These are phyloP conservation scores for Calonectria honghensis DNA, from an alignment of 2,329 filamentous ascomycete genomes.

Conservation along the genomic window DNA sequence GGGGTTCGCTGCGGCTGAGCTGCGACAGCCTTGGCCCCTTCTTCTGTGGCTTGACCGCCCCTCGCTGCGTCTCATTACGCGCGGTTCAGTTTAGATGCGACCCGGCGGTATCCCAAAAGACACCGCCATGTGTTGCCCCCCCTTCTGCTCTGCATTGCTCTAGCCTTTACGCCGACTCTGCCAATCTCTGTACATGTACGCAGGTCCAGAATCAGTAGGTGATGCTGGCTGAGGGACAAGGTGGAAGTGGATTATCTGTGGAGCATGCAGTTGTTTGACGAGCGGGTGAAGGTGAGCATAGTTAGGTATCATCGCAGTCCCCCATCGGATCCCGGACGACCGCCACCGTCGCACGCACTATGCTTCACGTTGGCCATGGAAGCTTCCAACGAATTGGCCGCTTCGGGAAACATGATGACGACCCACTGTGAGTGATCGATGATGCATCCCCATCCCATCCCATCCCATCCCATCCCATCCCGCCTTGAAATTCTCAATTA, in stretches of 20 bases:
- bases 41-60: slow-evolving; percentile 33
- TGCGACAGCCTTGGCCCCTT: slow-evolving; percentile 29
- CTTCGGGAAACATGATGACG: not conserved
- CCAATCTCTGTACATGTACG: not conserved
- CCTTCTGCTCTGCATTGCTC: not conserved
- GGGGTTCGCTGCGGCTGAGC: slow-evolving; percentile 27
- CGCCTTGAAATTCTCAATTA: slow-evolving; percentile 9
- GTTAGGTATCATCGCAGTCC: slow-evolving; percentile 22
- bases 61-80: slow-evolving; percentile 1
- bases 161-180: not conserved
- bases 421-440: slow-evolving; percentile 22
- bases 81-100: slow-evolving; percentile 1
- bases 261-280: not conserved
- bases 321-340: not conserved
- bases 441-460: slow-evolving; percentile 21
- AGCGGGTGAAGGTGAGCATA: slow-evolving; percentile 8
- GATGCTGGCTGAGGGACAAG: not conserved
- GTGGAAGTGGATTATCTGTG: slow-evolving; percentile 14
- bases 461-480: slow-evolving; percentile 3
- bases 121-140: not conserved
- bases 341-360: slow-evolving; percentile 6
- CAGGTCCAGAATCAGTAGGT: slow-evolving; percentile 5
- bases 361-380: slow-evolving; percentile 21
- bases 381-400: slow-evolving; percentile 14
- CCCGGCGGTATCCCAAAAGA: slow-evolving; percentile 14